phyloP scores from a whole-genome alignment of 257 asterid genomes.

The Avicennia marina region DNA sequence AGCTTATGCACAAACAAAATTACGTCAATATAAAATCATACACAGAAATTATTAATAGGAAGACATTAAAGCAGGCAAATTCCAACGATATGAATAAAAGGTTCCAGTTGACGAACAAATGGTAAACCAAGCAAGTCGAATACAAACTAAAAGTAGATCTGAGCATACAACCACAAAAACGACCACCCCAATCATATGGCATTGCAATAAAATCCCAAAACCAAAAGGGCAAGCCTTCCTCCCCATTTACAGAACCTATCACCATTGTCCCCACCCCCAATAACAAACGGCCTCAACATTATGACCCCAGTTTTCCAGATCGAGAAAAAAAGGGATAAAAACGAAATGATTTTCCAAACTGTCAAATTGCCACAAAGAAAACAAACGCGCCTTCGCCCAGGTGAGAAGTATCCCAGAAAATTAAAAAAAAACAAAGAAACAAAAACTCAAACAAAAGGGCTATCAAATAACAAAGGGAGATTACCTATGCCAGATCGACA shows the following conservation, averaged over 20 bases:
- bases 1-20: slow-evolving; percentile 16
- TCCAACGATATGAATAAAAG: not conserved
- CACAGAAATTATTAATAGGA: not conserved
- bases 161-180: slow-evolving; percentile 30
- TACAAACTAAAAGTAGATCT: slow-evolving; percentile 31
- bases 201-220: slow-evolving; percentile 18
- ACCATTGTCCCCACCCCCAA: not conserved
- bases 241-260: slow-evolving; percentile 4
- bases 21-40: slow-evolving; percentile 1
- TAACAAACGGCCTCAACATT: slow-evolving; percentile 2
- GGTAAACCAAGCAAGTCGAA: slow-evolving; percentile 16
- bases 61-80: not conserved
- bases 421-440: not conserved
- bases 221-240: slow-evolving; percentile 9
- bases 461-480: slow-evolving; percentile 16
- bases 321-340: slow-evolving; percentile 10
- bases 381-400: slow-evolving; percentile 19
- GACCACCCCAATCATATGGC: slow-evolving; percentile 4
- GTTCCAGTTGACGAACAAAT: slow-evolving; percentile 1
- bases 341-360: not conserved
- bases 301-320: slow-evolving; percentile 24
- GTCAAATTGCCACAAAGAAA: not conserved
- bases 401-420: not conserved
- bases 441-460: too few relatives aligned
- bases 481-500: slow-evolving; percentile 36